A percentile compares a stretch with the other conserved stretches of the same genome.
Conservation (phyloP, 106 monocot species). For the Dendrobium chrysotoxum region DNA sequence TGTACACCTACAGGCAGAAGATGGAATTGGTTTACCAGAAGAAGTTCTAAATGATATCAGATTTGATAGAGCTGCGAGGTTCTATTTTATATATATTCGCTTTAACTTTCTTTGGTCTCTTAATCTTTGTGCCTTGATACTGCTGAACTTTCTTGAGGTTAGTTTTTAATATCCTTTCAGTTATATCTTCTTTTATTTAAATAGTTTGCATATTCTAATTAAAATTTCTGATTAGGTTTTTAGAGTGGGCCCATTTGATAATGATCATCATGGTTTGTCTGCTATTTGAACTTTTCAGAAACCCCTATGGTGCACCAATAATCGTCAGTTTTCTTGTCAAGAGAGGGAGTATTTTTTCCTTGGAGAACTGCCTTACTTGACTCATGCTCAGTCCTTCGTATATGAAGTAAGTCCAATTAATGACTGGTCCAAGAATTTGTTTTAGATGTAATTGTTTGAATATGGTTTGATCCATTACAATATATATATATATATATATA, state of each 20-base stretch:
- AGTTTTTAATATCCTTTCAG: constrained; percentile 15
- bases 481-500: neutral
- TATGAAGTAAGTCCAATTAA: constrained; percentile 61
- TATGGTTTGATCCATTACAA: neutral
- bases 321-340: constrained; percentile 46
- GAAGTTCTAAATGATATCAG: constrained; percentile 70
- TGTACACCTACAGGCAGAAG: constrained; percentile 76
- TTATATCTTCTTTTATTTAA: constrained; percentile 1
- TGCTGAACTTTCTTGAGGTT: constrained; percentile 93
- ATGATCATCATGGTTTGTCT: neutral
- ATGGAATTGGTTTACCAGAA: constrained; percentile 94
- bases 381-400: constrained; percentile 44
- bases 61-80: constrained; percentile 63
- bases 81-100: constrained; percentile 73
- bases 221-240: neutral
- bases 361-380: constrained; percentile 87
- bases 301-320: constrained; percentile 71
- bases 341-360: constrained; percentile 83
- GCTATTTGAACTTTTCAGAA: constrained; percentile 38
- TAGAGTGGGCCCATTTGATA: neutral
- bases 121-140: constrained; percentile 74
- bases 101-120: constrained; percentile 80
- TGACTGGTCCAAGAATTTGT: neutral
- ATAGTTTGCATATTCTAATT: neutral
- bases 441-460: neutral